phyloP scores from a whole-genome alignment of 164 flowering plant genomes.

The Kalanchoe fedtschenkoi region DNA sequence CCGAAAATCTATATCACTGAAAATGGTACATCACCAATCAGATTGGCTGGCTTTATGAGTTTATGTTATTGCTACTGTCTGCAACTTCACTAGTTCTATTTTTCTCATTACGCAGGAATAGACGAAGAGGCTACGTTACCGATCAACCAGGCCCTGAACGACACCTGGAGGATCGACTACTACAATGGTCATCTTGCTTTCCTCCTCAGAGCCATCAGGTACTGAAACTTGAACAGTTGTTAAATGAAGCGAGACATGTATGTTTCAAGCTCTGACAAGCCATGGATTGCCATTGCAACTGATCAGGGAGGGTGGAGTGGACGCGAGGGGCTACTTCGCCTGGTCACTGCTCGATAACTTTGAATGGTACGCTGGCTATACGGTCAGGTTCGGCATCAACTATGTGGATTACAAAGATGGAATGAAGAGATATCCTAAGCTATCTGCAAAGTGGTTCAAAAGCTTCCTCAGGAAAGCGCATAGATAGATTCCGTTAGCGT shows the following conservation, averaged over 20 bases:
- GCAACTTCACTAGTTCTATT: background rate
- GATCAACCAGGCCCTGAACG: conserved; percentile 19
- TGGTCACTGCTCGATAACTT: conserved; percentile 10
- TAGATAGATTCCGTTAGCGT: too few relatives aligned
- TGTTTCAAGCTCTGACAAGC: background rate
- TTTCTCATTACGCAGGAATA: background rate
- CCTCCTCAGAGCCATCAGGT: conserved; percentile 11
- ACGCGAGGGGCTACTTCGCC: conserved; percentile 8
- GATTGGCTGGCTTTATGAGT: background rate
- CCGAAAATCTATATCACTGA: conserved; percentile 33
- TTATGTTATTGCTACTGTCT: background rate
- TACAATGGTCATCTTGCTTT: conserved; percentile 19
- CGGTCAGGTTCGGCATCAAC: conserved; percentile 7
- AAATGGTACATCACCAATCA: conserved; percentile 24
- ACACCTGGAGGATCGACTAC: conserved; percentile 24
- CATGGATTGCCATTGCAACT: background rate
- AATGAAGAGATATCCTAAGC: conserved; percentile 1
- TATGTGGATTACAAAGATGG: conserved; percentile 8
- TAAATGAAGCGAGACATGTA: too few relatives aligned
- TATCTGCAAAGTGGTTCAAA: conserved; percentile 7
- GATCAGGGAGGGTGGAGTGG: background rate
- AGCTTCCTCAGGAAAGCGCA: conserved; percentile 9
- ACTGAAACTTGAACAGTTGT: too few relatives aligned
- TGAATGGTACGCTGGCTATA: conserved; percentile 6
- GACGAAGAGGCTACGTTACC: conserved; percentile 2